A percentile compares a stretch with the other conserved stretches of the same genome.
Evolutionary conservation across 164 flowering plant species (phyloP).

Genomic region (Saururus chinensis): DNA sequence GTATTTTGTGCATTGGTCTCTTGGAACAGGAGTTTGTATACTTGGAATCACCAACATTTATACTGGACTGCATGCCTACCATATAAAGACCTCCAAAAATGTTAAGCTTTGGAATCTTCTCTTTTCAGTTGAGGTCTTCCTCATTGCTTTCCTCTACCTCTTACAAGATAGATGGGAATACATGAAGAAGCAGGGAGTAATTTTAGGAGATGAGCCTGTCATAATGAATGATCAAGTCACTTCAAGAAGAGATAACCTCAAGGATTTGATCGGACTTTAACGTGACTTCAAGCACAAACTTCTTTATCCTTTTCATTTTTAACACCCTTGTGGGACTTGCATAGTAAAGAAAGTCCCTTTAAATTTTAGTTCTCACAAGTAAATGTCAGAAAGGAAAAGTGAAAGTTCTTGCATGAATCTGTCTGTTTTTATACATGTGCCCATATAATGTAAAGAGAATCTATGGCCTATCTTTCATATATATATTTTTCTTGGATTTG

Average conservation of each 20-base stretch:
- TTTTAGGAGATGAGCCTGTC: conserved; percentile 20
- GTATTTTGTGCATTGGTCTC: conserved; percentile 66
- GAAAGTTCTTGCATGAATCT: not conserved
- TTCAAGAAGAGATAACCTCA: conserved; percentile 10
- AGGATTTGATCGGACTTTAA: conserved; percentile 25
- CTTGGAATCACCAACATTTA: conserved; percentile 61
- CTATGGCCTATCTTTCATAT: no score
- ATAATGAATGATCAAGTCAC: conserved; percentile 15
- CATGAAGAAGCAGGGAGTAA: conserved; percentile 37
- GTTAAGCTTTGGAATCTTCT: conserved; percentile 38
- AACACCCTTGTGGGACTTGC: not conserved
- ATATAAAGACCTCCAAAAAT: conserved; percentile 32
- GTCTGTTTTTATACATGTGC: not conserved
- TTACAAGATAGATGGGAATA: conserved; percentile 72
- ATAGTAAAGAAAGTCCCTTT: not conserved
- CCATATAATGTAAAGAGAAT: no score
- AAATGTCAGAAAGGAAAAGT: not conserved
- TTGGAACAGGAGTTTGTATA: conserved; percentile 48
- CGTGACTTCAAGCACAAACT: conserved; percentile 12
- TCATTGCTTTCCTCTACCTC: conserved; percentile 47
- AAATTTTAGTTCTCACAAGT: not conserved
- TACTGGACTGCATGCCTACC: conserved; percentile 66
- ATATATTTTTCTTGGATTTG: no score
- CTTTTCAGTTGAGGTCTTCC: conserved; percentile 47
- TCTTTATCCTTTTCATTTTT: not conserved